Percentiles rank a stretch among this genome's conserved stretches.
Conservation (phyloP, 768 basidiomycete species). For the Tulasnella calospora region DNA sequence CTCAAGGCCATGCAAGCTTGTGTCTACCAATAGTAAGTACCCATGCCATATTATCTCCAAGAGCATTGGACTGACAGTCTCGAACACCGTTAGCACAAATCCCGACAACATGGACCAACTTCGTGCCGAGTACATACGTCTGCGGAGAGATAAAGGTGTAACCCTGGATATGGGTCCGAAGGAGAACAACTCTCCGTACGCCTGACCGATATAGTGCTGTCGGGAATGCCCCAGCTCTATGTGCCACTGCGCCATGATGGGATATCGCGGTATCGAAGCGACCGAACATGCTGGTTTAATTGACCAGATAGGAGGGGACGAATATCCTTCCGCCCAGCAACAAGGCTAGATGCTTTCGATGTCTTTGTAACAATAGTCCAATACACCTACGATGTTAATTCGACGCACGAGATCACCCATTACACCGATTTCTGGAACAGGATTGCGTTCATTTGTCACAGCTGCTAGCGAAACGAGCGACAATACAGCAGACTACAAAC, state of each 20-base stretch:
- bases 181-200: conserved; percentile 8
- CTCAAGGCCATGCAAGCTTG: conserved; percentile 69
- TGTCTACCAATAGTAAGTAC: conserved; percentile 68
- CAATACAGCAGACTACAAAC: not conserved
- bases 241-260: not conserved
- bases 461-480: not conserved
- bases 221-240: not conserved
- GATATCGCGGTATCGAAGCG: not conserved
- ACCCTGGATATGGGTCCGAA: not conserved
- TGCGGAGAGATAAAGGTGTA: not conserved
- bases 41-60: not conserved
- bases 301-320: not conserved
- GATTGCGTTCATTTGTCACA: not conserved
- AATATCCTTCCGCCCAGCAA: no score
- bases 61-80: not conserved
- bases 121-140: conserved; percentile 28
- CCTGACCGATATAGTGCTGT: not conserved
- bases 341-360: not conserved
- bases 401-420: not conserved
- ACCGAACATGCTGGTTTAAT: not conserved
- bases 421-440: not conserved
- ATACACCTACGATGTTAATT: not conserved
- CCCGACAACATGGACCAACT: conserved; percentile 28
- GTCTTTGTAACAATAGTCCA: not conserved
- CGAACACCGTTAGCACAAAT: conserved; percentile 24